Evolutionary conservation across 1,284 basidiomycete genomes (phyloP), one percentile per base, ranked within the genome.

Genomic region (Grifola frondosa): DNA sequence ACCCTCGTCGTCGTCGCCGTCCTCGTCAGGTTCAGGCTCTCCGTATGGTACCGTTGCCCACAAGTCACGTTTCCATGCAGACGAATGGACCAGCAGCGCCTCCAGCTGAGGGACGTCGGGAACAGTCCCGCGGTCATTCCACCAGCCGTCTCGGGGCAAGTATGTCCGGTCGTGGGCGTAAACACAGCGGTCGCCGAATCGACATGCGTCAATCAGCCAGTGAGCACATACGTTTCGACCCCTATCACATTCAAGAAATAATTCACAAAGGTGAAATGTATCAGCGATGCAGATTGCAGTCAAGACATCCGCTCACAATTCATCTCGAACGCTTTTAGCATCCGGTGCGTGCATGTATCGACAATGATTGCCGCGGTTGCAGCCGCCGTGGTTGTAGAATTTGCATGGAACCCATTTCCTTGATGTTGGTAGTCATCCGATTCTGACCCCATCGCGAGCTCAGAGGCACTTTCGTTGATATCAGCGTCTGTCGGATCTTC

Each of bases 361-460:
- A 48, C 77, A 80, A 2, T 48, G 47, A 1, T 16, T 39, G 1
- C 74, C 71, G 4, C 65, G 65, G 6, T 46, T 56, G 51, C 73
- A 74, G 1, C 73, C 70, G 21, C 63, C 60, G 43, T 69, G 74
- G 42, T 80, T 78, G 53, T 78, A 77, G 56, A 70, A 71, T 31
- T 69, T 61, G 57, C 77, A 80, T 0, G 76, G 69, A 5, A 71
- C 64, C 67, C 65, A 38, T 75, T 76, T 2, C 78, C 78, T 2
- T 61, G 54, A 42, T 76, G 75, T 23, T 65, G 59, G 44, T 64
- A 73, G 47, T 77, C 73, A 37, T 71, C 73, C 10, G 74, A 71
- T 50, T 74, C 72, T 0, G 67, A 71, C 48, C 45, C 62, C 49
- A 38, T 69, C 46, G 56, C 60, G 19, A 52, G 37, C 23, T 48